A percentile compares a stretch with the other conserved stretches of the same genome.
Evolutionary conservation across 176 grass and related monocot species (phyloP).

Genomic region (Puccinellia tenuiflora): DNA sequence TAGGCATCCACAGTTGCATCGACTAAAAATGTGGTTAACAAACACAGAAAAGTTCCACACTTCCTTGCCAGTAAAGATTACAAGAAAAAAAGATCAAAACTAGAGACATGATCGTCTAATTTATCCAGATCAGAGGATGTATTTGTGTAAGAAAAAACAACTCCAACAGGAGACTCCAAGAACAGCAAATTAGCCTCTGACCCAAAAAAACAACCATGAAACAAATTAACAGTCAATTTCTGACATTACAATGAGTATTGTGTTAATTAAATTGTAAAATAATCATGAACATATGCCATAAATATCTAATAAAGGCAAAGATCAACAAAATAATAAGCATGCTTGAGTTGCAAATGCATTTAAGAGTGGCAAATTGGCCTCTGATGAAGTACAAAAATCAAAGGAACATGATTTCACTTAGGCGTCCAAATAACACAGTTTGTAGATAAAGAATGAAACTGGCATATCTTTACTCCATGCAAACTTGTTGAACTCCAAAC

Average conservation of each 20-base stretch:
- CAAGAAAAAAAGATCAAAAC: slow-evolving; percentile 6
- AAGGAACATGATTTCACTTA: neutral
- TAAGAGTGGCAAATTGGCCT: neutral
- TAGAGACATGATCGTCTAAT: slow-evolving; percentile 16
- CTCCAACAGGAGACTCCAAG: slow-evolving; percentile 41
- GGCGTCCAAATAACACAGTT: neutral
- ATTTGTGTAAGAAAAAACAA: slow-evolving; percentile 43
- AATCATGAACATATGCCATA: neutral
- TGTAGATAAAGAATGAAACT: neutral
- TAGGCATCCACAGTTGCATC: slow-evolving; percentile 30
- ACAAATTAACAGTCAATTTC: neutral
- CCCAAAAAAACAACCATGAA: neutral
- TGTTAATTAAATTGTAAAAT: neutral
- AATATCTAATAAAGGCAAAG: neutral
- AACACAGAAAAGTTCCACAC: neutral
- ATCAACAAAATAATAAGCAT: neutral
- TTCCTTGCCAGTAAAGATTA: neutral
- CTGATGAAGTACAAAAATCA: neutral
- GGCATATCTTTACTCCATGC: slow-evolving; percentile 68
- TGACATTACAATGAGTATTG: neutral
- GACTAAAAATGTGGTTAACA: neutral
- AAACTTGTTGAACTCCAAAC: slow-evolving; percentile 73
- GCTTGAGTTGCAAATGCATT: neutral
- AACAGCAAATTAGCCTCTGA: slow-evolving; percentile 28
- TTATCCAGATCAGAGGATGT: slow-evolving; percentile 22